Percentiles rank a stretch among this genome's conserved stretches.
Conservation (phyloP, 352 stramenopile genomes). For the Ophiocytium majus region DNA sequence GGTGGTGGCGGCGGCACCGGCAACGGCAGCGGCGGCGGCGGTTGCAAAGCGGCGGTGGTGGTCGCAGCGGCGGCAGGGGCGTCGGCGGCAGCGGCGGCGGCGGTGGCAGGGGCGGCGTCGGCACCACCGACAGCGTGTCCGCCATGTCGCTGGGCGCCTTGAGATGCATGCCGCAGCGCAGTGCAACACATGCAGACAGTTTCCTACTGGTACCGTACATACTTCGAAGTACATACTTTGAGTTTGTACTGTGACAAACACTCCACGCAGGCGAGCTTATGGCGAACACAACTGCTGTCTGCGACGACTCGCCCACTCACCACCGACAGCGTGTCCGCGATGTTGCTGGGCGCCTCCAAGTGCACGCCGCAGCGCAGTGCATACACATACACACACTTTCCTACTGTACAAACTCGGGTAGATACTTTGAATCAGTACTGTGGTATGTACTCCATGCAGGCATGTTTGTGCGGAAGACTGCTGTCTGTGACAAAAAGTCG, state of each 20-base stretch:
- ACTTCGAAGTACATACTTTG: no score
- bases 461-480: no score
- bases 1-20: background rate
- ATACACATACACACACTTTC: background rate
- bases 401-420: no score
- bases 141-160: slow-evolving; percentile 17
- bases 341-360: slow-evolving; percentile 27
- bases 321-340: background rate
- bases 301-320: no score
- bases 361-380: slow-evolving; percentile 37
- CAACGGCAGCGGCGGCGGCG: background rate
- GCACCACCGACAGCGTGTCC: background rate
- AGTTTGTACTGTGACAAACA: no score
- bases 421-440: no score
- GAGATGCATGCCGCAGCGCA: slow-evolving; percentile 44
- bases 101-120: no score
- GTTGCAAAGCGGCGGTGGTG: background rate
- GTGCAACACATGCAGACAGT: background rate
- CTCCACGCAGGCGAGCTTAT: no score
- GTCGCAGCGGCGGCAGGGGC: no score
- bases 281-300: no score
- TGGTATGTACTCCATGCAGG: no score
- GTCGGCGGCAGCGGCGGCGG: no score
- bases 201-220: slow-evolving; percentile 8
- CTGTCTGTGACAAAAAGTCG: background rate